A percentile compares a stretch with the other conserved stretches of the same genome.
These are phyloP conservation scores for Apiospora sp. DNA, from an alignment of 2,329 filamentous ascomycete genomes.

Conservation along the genomic window DNA sequence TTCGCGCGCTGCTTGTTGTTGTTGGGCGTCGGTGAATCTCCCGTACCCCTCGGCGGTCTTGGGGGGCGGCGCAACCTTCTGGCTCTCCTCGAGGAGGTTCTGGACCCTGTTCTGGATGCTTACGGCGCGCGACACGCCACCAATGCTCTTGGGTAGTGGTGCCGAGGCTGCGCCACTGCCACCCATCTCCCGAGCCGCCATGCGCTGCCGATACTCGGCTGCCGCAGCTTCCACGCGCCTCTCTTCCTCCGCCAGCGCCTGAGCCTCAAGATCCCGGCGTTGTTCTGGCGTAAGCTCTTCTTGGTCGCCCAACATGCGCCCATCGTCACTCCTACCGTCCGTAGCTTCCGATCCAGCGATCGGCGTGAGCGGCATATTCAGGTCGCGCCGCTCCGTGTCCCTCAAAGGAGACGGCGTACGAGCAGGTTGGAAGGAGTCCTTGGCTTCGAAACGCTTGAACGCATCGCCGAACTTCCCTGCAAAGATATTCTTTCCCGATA, in stretches of 20 bases:
- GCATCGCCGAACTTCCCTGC: slow-evolving; percentile 91
- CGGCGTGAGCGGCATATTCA: slow-evolving; percentile 60
- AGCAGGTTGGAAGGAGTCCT: slow-evolving; percentile 41
- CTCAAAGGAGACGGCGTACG: slow-evolving; percentile 60
- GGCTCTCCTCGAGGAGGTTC: slow-evolving; percentile 81
- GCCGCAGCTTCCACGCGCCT: slow-evolving; percentile 87
- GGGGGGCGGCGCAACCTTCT: slow-evolving; percentile 65
- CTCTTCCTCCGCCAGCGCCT: slow-evolving; percentile 85
- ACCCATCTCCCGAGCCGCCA: slow-evolving; percentile 66
- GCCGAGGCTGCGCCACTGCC: slow-evolving; percentile 40
- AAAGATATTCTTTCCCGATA: slow-evolving; percentile 82
- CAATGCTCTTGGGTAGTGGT: slow-evolving; percentile 62
- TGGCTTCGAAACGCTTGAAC: slow-evolving; percentile 87
- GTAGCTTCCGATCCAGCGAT: slow-evolving; percentile 81
- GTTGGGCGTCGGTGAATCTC: slow-evolving; percentile 72
- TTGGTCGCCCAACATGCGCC: slow-evolving; percentile 67
- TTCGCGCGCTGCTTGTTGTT: slow-evolving; percentile 47
- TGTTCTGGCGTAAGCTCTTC: slow-evolving; percentile 86
- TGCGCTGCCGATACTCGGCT: slow-evolving; percentile 82
- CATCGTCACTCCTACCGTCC: slow-evolving; percentile 72
- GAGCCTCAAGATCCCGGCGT: slow-evolving; percentile 86
- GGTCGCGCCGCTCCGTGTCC: slow-evolving; percentile 55
- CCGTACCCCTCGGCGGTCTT: slow-evolving; percentile 89
- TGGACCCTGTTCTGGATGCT: slow-evolving; percentile 93
- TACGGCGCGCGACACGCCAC: slow-evolving; percentile 71